Conservation (phyloP, 371 early-diverging fungal species). For the Coemansia sp. region DNA sequence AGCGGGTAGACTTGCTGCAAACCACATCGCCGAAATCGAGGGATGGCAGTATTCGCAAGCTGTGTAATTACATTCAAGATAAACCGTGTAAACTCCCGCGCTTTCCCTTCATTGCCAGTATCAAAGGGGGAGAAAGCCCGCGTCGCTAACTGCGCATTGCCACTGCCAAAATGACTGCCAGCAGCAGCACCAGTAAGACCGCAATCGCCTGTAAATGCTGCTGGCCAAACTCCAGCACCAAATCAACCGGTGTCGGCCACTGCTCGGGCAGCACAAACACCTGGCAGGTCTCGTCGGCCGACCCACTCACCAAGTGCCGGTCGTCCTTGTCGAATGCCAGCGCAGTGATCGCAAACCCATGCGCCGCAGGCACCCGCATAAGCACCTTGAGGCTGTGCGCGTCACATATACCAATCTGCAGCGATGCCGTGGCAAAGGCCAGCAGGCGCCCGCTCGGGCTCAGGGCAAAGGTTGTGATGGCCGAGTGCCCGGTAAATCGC, state of each 20-base stretch:
- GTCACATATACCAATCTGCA: slow-evolving; percentile 57
- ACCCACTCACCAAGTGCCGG: slow-evolving; percentile 61
- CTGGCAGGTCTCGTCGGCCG: slow-evolving; percentile 65
- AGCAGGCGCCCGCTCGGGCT: slow-evolving; percentile 61
- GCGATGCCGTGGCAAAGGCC: slow-evolving; percentile 61
- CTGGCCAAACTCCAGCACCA: slow-evolving; percentile 1
- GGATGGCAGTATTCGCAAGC: no score
- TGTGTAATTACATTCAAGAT: no score
- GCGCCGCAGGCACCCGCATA: slow-evolving; percentile 58
- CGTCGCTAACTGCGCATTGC: no score
- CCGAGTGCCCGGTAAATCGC: slow-evolving; percentile 21
- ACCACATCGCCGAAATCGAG: no score
- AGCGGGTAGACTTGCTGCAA: no score
- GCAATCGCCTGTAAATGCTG: slow-evolving; percentile 8
- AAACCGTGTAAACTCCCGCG: no score
- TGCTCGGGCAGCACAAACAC: slow-evolving; percentile 56
- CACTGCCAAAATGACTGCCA: slow-evolving; percentile 19
- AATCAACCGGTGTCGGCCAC: slow-evolving; percentile 42
- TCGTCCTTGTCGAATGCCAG: slow-evolving; percentile 63
- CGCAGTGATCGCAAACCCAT: slow-evolving; percentile 64
- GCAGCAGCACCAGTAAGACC: slow-evolving; percentile 22
- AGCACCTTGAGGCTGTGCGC: slow-evolving; percentile 57
- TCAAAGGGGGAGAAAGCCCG: no score
- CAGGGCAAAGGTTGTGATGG: slow-evolving; percentile 39
- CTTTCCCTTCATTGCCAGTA: no score